A percentile compares a stretch with the other conserved stretches of the same genome.
Evolutionary conservation across 192 early-diverging fungal species (phyloP).

Genomic region (Coemansia sp.): DNA sequence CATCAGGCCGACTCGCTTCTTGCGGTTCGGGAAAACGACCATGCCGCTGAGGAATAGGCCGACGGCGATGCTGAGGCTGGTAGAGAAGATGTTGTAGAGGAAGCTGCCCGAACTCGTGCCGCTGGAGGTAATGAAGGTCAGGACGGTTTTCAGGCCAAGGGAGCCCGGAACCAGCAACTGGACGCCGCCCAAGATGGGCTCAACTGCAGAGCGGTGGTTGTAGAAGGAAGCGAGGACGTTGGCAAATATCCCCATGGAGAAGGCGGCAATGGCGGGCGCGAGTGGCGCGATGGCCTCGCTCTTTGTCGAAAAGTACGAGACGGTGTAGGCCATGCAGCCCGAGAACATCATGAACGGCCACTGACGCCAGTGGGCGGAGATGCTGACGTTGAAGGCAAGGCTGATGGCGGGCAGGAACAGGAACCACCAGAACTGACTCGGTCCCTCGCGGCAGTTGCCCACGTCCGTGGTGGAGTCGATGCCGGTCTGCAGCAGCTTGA

Average conservation of each 20-base stretch:
- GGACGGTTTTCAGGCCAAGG: slow-evolving; percentile 60
- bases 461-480: slow-evolving; percentile 11
- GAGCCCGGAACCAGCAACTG: slow-evolving; percentile 77
- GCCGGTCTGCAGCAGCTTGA: slow-evolving; percentile 18
- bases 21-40: slow-evolving; percentile 55
- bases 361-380: slow-evolving; percentile 58
- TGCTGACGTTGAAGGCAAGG: slow-evolving; percentile 53
- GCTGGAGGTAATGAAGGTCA: slow-evolving; percentile 58
- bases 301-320: slow-evolving; percentile 56
- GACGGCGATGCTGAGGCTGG: slow-evolving; percentile 61
- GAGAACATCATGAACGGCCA: slow-evolving; percentile 69
- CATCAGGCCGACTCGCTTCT: slow-evolving; percentile 48
- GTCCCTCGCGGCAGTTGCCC: slow-evolving; percentile 31
- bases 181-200: slow-evolving; percentile 75
- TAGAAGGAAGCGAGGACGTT: slow-evolving; percentile 74
- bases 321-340: slow-evolving; percentile 63
- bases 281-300: slow-evolving; percentile 52
- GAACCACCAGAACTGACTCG: slow-evolving; percentile 52
- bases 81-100: slow-evolving; percentile 54
- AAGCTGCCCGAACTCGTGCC: slow-evolving; percentile 51
- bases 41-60: slow-evolving; percentile 65
- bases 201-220: slow-evolving; percentile 64
- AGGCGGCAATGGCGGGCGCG: slow-evolving; percentile 60
- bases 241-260: slow-evolving; percentile 71
- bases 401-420: slow-evolving; percentile 54